These are phyloP conservation scores for Cystobasidium ongulense DNA, from an alignment of 768 basidiomycete species.

Conservation along the genomic window DNA sequence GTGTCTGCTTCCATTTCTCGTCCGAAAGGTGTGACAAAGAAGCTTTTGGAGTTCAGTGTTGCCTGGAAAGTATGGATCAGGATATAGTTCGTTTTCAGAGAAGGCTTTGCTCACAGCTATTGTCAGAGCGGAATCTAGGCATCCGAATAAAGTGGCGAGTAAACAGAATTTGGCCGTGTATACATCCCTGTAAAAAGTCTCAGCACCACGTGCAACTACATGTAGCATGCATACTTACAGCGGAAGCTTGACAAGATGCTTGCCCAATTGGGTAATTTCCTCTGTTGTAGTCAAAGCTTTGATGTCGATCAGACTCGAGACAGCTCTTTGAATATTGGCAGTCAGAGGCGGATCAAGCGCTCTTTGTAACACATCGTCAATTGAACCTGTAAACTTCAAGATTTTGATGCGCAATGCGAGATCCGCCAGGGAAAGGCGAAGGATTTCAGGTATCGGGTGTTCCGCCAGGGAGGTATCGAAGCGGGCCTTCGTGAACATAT, in stretches of 20 bases:
- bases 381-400: conserved; percentile 76
- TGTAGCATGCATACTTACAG: conserved; percentile 46
- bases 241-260: conserved; percentile 78
- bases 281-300: conserved; percentile 73
- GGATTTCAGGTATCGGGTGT: conserved; percentile 89
- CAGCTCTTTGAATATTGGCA: conserved; percentile 79
- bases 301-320: conserved; percentile 83
- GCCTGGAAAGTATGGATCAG: conserved; percentile 48
- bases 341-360: conserved; percentile 82
- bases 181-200: conserved; percentile 54
- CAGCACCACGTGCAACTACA: background rate
- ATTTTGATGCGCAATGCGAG: conserved; percentile 86
- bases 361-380: conserved; percentile 77
- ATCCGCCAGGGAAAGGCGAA: conserved; percentile 82
- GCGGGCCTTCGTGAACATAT: conserved; percentile 80
- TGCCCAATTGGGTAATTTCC: conserved; percentile 90
- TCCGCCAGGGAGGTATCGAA: conserved; percentile 84
- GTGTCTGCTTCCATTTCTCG: conserved; percentile 75
- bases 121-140: conserved; percentile 90
- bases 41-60: conserved; percentile 81
- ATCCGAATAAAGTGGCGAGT: conserved; percentile 71
- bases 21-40: conserved; percentile 82
- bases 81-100: background rate
- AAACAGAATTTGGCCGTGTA: conserved; percentile 90
- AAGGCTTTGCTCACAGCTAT: conserved; percentile 53